Conservation (phyloP, 2,329 filamentous ascomycete species). For the Apiospora koreana region DNA sequence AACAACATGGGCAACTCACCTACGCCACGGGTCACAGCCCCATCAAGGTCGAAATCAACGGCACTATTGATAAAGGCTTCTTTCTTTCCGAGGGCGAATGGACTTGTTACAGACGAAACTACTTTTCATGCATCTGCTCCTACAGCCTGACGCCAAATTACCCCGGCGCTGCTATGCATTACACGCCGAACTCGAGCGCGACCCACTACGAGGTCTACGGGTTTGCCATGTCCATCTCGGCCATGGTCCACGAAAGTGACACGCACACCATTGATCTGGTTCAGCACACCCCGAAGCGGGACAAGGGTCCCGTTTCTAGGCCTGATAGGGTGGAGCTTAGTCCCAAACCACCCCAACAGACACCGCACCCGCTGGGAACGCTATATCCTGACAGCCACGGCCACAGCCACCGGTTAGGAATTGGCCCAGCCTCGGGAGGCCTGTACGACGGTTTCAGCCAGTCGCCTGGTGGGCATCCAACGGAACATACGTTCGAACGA, state of each 20-base stretch:
- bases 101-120: conserved; percentile 92
- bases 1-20: conserved; percentile 60
- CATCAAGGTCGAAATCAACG: conserved; percentile 73
- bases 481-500: conserved; percentile 73
- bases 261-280: conserved; percentile 81
- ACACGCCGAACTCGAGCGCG: conserved; percentile 51
- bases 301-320: conserved; percentile 79
- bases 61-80: conserved; percentile 87
- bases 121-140: conserved; percentile 83
- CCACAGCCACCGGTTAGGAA: conserved; percentile 34
- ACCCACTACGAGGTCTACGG: conserved; percentile 67
- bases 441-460: conserved; percentile 42
- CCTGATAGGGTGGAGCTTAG: conserved; percentile 69
- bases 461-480: conserved; percentile 41
- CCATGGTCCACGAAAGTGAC: conserved; percentile 74
- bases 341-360: conserved; percentile 61
- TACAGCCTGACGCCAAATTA: conserved; percentile 67
- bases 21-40: conserved; percentile 54
- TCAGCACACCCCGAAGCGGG: conserved; percentile 88
- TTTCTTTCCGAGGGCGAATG: conserved; percentile 80
- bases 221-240: conserved; percentile 83
- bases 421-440: conserved; percentile 24
- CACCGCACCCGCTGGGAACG: conserved; percentile 42
- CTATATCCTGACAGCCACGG: conserved; percentile 44
- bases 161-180: conserved; percentile 47